A percentile compares a stretch with the other conserved stretches of the same genome.
Evolutionary conservation across 306 rosid genomes (phyloP).

Genomic region (Quercus mongolica): DNA sequence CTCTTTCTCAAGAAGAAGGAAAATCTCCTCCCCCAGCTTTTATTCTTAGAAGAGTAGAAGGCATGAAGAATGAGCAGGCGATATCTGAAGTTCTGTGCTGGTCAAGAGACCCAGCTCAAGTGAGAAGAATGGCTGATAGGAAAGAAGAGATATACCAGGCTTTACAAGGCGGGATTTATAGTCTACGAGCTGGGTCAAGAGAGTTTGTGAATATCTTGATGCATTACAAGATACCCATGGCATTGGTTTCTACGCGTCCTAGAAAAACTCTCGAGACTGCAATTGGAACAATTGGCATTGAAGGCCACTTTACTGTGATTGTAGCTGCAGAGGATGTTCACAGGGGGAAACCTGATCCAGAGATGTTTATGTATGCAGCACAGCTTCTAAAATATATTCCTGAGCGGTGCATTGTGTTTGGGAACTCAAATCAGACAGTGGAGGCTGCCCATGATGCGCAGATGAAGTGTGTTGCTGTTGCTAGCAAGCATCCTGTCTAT

Average conservation of each 20-base stretch:
- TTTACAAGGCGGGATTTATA: slow-evolving; percentile 82
- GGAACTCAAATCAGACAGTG: slow-evolving; percentile 87
- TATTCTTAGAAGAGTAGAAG: slow-evolving; percentile 73
- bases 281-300: slow-evolving; percentile 67
- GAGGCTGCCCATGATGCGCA: slow-evolving; percentile 95
- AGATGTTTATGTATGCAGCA: slow-evolving; percentile 84
- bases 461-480: slow-evolving; percentile 98
- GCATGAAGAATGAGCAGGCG: slow-evolving; percentile 95
- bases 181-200: slow-evolving; percentile 66
- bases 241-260: slow-evolving; percentile 84
- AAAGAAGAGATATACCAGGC: slow-evolving; percentile 84
- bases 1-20: slow-evolving; percentile 84
- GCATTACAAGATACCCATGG: slow-evolving; percentile 92
- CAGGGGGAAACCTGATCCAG: slow-evolving; percentile 97
- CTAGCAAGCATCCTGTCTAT: slow-evolving; percentile 94
- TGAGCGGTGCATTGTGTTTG: slow-evolving; percentile 95
- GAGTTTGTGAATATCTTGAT: slow-evolving; percentile 85
- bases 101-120: slow-evolving; percentile 74
- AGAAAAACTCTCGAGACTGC: slow-evolving; percentile 73
- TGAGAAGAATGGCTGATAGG: slow-evolving; percentile 75
- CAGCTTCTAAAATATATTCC: slow-evolving; percentile 87
- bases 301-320: slow-evolving; percentile 64
- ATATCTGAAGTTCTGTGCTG: slow-evolving; percentile 97
- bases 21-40: slow-evolving; percentile 77
- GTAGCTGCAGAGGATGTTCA: slow-evolving; percentile 92